Evolutionary conservation across 192 early-diverging fungal genomes (phyloP).

Genomic region (Mortierella antarctica): DNA sequence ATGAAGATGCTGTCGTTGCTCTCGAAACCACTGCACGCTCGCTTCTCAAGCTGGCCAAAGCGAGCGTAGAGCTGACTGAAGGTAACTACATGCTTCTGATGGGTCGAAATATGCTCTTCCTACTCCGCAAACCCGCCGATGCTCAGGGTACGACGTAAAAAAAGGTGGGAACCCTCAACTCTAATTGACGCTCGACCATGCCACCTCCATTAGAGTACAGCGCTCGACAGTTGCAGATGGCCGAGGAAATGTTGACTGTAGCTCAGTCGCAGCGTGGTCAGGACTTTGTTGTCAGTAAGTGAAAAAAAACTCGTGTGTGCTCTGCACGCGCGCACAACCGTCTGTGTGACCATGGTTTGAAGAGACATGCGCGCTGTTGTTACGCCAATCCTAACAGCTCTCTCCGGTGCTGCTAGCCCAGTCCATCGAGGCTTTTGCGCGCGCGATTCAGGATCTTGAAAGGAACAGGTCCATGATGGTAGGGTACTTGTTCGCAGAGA

Average conservation of each 20-base stretch:
- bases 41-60: constrained; percentile 63
- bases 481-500: background rate
- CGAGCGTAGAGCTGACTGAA: constrained; percentile 63
- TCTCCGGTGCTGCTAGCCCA: constrained; percentile 31
- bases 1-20: constrained; percentile 63
- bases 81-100: constrained; percentile 44
- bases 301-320: too few species aligned
- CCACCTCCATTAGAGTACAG: constrained; percentile 54
- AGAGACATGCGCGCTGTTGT: too few species aligned
- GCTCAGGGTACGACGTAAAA: background rate
- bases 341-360: too few species aligned
- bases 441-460: constrained; percentile 66
- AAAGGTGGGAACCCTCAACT: background rate
- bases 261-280: constrained; percentile 63
- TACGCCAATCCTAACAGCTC: too few species aligned
- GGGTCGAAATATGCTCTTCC: background rate
- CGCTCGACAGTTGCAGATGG: constrained; percentile 61
- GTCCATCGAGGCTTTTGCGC: constrained; percentile 63
- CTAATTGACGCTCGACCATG: background rate
- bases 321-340: too few species aligned
- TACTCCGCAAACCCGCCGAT: background rate
- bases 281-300: constrained; percentile 53
- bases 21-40: constrained; percentile 64
- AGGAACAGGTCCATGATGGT: constrained; percentile 65
- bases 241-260: constrained; percentile 62